Evolutionary conservation across 1,139 yeast species (phyloP), one percentile per base, ranked within the genome.

Genomic region (Kodamaea alishanica): DNA sequence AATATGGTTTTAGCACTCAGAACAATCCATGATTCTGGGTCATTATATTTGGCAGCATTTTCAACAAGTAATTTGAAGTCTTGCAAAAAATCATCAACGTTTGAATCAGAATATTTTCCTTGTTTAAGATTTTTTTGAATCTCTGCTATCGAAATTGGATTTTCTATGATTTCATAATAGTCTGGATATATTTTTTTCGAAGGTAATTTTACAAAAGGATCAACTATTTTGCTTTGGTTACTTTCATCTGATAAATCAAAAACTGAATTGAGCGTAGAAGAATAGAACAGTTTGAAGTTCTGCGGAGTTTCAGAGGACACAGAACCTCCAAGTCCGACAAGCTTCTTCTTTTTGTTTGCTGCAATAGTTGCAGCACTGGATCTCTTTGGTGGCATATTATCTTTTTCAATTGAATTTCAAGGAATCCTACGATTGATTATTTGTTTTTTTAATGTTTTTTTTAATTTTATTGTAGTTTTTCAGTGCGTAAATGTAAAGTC

Each of bases 161-260:
- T 56, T 23, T 61, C 60, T 27, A 86, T 79, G 43, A 82, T 69
- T 39, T 78, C 75, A 56, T 82, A 85, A 61, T 90, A 92, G 54
- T 86, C 94, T 0, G 97, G 95, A 49, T 85, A 88, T 29, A 77
- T 65, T 49, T 83, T 83, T 54, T 78, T 83, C 28, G 84, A 73
- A 2, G 96, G 96, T 30, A 87, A 65, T 50, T 80, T 79, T 41
- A 79, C 57, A 53, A 85, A 85, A 38, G 84, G 79, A 11, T 70
- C 70, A 12, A 73, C 71, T 26, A 79, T 54, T 36, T 50, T 52
- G 32, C 67, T 51, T 38, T 61, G 61, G 38, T 63, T 62, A 8
- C 49, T 55, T 26, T 61, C 67, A 39, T 65, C 70, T 30, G 57
- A 56, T 37, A 71, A 49, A 8, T 54, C 54, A 37, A 52, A 42